Conservation (phyloP, 345 rosid genomes). For the Euphorbia peplus region DNA sequence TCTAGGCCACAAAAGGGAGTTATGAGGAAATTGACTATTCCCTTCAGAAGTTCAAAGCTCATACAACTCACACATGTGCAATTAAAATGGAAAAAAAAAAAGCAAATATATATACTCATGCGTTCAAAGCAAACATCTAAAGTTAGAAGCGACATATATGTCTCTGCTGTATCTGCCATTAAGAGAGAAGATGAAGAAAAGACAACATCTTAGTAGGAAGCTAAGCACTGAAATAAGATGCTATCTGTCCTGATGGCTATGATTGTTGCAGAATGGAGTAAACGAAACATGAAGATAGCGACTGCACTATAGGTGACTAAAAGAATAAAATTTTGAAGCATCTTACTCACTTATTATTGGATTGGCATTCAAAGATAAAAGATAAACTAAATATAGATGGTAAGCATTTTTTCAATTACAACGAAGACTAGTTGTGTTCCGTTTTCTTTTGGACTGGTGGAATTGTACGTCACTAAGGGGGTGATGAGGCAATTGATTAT, state of each 20-base stretch:
- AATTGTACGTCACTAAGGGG: no score
- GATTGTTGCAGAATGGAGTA: background rate
- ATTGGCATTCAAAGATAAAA: no score
- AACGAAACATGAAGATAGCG: background rate
- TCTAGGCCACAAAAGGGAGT: no score
- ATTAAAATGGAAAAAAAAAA: background rate
- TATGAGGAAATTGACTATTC: background rate
- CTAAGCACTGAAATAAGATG: background rate
- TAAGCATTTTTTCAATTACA: no score
- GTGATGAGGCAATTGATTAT: background rate
- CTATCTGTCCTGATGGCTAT: background rate
- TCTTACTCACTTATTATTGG: slow-evolving; percentile 29
- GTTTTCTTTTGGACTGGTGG: no score
- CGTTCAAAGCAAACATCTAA: background rate
- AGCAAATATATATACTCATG: background rate
- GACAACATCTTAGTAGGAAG: background rate
- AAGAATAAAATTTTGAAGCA: background rate
- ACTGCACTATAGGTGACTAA: background rate
- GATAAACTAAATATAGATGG: no score
- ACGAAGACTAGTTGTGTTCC: no score
- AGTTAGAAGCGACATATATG: background rate
- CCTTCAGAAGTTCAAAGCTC: background rate
- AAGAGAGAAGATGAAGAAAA: background rate
- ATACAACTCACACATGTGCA: background rate
- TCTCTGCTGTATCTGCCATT: background rate